phyloP scores from a whole-genome alignment of 1,139 yeast genomes.

The Geotrichum carabidarum region DNA sequence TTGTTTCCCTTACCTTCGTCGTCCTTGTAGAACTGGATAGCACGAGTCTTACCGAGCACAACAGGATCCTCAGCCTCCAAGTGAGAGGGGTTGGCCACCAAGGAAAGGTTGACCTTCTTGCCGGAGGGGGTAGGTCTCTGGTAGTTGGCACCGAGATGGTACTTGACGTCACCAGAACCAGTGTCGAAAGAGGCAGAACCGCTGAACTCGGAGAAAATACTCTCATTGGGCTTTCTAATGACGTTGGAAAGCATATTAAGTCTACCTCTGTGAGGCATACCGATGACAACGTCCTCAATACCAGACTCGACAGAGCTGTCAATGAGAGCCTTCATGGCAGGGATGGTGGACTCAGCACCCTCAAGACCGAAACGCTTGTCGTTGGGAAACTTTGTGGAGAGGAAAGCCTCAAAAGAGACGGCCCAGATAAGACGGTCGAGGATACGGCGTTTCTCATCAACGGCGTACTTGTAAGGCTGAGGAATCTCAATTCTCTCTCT shows the following conservation, averaged over 20 bases:
- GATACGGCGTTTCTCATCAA: conserved; percentile 92
- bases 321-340: conserved; percentile 93
- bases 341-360: conserved; percentile 95
- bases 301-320: conserved; percentile 92
- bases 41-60: conserved; percentile 95
- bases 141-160: conserved; percentile 98
- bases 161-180: conserved; percentile 98
- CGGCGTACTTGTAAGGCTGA: conserved; percentile 71
- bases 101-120: conserved; percentile 86
- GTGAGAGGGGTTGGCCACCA: conserved; percentile 98
- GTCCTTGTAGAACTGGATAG: conserved; percentile 85
- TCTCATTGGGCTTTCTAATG: conserved; percentile 96
- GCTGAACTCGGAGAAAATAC: conserved; percentile 90
- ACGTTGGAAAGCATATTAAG: conserved; percentile 95
- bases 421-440: conserved; percentile 97
- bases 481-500: conserved; percentile 96
- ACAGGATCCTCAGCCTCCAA: conserved; percentile 99
- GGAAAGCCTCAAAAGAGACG: conserved; percentile 84
- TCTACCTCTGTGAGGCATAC: conserved; percentile 99
- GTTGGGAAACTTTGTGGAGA: conserved; percentile 93
- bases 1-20: conserved; percentile 78
- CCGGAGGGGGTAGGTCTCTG: conserved; percentile 98
- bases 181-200: conserved; percentile 77
- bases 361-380: conserved; percentile 98
- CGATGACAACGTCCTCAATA: conserved; percentile 91